Percentiles rank a stretch among this genome's conserved stretches.
These are phyloP conservation scores for Ceratocystis smalleyi DNA, from an alignment of 2,329 filamentous ascomycete genomes.

Conservation along the genomic window DNA sequence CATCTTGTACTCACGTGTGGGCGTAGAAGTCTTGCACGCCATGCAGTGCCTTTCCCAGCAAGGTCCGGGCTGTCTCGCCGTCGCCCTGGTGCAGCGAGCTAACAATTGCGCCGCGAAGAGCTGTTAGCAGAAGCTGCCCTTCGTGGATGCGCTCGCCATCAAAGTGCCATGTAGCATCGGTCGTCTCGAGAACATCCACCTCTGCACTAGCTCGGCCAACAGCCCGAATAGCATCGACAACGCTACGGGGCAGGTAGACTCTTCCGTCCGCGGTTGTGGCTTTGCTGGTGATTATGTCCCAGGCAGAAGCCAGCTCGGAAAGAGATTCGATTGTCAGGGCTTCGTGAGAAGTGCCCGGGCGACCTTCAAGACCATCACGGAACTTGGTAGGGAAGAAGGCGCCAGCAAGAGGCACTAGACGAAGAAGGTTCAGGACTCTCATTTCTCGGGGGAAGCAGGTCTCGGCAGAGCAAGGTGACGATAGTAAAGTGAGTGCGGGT, in stretches of 20 bases:
- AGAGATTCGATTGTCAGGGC: constrained; percentile 17
- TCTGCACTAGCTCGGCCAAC: constrained; percentile 14
- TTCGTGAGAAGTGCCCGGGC: constrained; percentile 17
- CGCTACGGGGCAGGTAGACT: constrained; percentile 9
- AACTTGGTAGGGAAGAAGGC: constrained; percentile 18
- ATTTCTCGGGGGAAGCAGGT: neutral
- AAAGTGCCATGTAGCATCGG: constrained; percentile 16
- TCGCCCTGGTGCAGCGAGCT: constrained; percentile 10
- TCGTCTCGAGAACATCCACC: constrained; percentile 10
- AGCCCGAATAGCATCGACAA: constrained; percentile 14
- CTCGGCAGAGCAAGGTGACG: neutral
- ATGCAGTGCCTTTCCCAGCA: constrained; percentile 17
- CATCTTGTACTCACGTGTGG: constrained; percentile 14
- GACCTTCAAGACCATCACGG: constrained; percentile 15
- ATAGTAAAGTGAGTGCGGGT: neutral
- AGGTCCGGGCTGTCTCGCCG: constrained; percentile 6
- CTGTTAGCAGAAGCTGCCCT: constrained; percentile 9
- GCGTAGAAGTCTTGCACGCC: constrained; percentile 17
- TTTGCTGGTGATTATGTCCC: constrained; percentile 7
- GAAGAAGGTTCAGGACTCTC: constrained; percentile 7
- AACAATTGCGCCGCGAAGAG: constrained; percentile 11
- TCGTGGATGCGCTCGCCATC: constrained; percentile 14
- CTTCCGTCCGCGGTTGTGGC: neutral
- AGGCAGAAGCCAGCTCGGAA: neutral
- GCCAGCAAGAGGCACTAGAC: neutral